Percentiles rank a stretch among this genome's conserved stretches.
These are phyloP conservation scores for Plasmodium coatneyi DNA, from an alignment of 169 alveolate species.

Conservation along the genomic window DNA sequence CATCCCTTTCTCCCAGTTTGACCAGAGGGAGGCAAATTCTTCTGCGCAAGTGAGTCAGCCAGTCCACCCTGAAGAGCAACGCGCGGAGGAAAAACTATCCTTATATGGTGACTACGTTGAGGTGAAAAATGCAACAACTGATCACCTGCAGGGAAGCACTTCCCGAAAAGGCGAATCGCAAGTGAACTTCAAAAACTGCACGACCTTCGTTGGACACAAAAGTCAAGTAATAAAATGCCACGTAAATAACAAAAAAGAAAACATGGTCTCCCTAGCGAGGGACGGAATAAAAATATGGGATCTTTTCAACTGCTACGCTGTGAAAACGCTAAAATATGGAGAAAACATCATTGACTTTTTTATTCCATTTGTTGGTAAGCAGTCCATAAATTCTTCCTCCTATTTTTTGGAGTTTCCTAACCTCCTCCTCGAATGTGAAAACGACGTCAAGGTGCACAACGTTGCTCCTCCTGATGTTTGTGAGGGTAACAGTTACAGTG, in stretches of 20 bases:
- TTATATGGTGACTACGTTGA: conserved; percentile 30
- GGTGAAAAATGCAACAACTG: neutral
- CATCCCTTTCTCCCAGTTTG: conserved; percentile 18
- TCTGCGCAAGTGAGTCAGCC: neutral
- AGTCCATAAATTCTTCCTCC: neutral
- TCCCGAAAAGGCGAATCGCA: neutral
- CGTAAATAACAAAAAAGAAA: conserved; percentile 65
- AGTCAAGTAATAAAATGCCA: conserved; percentile 65
- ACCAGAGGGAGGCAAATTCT: neutral
- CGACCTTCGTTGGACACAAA: conserved; percentile 68
- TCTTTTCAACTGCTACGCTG: conserved; percentile 62
- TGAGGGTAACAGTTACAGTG: neutral
- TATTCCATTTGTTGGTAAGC: conserved; percentile 17
- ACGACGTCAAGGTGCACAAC: conserved; percentile 28
- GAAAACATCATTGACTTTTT: conserved; percentile 64
- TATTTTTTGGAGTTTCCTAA: conserved; percentile 55
- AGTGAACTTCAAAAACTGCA: conserved; percentile 43
- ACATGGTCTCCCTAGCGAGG: conserved; percentile 55
- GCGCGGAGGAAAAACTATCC: neutral
- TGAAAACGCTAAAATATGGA: conserved; percentile 67
- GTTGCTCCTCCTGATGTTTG: conserved; percentile 2
- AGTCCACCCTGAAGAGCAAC: neutral
- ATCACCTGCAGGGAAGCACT: neutral
- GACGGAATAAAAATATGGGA: conserved; percentile 75
- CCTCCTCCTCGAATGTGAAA: conserved; percentile 56